A percentile compares a stretch with the other conserved stretches of the same genome.
Evolutionary conservation across 805 yeast species (phyloP).

Genomic region (Saccharomycopsis capsularis): DNA sequence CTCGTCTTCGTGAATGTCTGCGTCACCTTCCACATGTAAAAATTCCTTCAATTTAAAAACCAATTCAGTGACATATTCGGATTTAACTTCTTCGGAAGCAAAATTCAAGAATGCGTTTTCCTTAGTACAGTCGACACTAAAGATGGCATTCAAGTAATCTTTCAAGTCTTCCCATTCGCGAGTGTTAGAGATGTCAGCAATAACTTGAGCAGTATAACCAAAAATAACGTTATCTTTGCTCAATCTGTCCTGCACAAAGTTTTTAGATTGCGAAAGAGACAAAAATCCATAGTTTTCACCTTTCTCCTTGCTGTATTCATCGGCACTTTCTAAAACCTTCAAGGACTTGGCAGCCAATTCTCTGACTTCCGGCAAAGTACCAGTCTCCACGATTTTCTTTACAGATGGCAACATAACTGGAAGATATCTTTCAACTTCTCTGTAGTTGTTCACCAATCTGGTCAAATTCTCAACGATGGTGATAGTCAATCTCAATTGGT

Average conservation of each 20-base stretch:
- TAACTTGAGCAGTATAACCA: conserved; percentile 44
- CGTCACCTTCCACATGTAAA: conserved; percentile 48
- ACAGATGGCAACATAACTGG: conserved; percentile 90
- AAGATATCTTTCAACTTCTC: conserved; percentile 82
- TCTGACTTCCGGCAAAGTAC: conserved; percentile 94
- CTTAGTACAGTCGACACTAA: conserved; percentile 29
- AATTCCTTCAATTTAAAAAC: conserved; percentile 44
- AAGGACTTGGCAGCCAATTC: conserved; percentile 85
- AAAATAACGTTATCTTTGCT: conserved; percentile 32
- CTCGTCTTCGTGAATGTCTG: conserved; percentile 58
- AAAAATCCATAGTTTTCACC: conserved; percentile 77
- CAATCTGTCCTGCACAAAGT: conserved; percentile 31
- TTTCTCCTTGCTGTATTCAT: conserved; percentile 45
- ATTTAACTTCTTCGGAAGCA: conserved; percentile 30
- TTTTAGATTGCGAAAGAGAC: conserved; percentile 44
- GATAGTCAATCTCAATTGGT: conserved; percentile 93
- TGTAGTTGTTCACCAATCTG: conserved; percentile 85
- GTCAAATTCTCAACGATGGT: conserved; percentile 94
- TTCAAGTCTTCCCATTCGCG: conserved; percentile 60
- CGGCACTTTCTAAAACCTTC: conserved; percentile 74
- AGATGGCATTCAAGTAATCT: conserved; percentile 43
- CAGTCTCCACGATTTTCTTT: conserved; percentile 77
- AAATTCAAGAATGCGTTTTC: conserved; percentile 22
- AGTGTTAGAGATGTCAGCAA: conserved; percentile 62
- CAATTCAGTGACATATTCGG: conserved; percentile 37